Evolutionary conservation across 23 red algal species (phyloP).

Genomic region (Gracilaria gracilis): DNA sequence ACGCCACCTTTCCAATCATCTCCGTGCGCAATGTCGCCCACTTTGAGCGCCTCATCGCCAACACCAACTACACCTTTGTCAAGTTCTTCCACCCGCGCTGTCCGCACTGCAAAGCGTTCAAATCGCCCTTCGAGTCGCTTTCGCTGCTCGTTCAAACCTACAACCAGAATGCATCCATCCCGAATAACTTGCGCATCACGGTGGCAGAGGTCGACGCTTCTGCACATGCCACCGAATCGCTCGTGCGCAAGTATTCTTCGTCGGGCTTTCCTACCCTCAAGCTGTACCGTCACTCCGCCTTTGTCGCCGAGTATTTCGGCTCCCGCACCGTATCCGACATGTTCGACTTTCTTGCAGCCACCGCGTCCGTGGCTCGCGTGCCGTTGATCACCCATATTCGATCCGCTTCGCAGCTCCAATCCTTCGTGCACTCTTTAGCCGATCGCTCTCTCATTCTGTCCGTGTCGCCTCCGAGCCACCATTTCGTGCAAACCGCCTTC

Average conservation of each 20-base stretch:
- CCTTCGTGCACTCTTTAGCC: not conserved
- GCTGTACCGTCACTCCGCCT: not conserved
- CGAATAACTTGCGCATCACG: not conserved
- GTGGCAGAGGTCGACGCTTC: conserved; percentile 47
- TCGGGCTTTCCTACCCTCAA: conserved; percentile 40
- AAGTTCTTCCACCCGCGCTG: conserved; percentile 44
- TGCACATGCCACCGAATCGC: not conserved
- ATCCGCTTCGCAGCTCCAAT: too few relatives aligned
- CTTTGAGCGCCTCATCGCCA: conserved; percentile 14
- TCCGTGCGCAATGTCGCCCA: not conserved
- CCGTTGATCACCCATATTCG: too few relatives aligned
- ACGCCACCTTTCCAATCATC: conserved; percentile 14
- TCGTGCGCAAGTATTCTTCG: not conserved
- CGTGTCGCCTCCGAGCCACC: not conserved
- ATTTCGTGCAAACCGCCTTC: not conserved
- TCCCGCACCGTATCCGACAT: too few relatives aligned
- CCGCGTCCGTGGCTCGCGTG: too few relatives aligned
- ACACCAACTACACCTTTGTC: conserved; percentile 7
- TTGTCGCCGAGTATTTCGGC: conserved; percentile 3
- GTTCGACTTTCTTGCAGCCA: too few relatives aligned
- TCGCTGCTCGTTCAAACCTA: not conserved
- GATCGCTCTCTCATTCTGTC: conserved; percentile 1
- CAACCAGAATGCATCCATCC: not conserved
- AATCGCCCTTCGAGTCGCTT: conserved; percentile 7
- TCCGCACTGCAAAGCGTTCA: conserved; percentile 20